phyloP scores from a whole-genome alignment of 306 rosid species.

The Luffa aegyptiaca region DNA sequence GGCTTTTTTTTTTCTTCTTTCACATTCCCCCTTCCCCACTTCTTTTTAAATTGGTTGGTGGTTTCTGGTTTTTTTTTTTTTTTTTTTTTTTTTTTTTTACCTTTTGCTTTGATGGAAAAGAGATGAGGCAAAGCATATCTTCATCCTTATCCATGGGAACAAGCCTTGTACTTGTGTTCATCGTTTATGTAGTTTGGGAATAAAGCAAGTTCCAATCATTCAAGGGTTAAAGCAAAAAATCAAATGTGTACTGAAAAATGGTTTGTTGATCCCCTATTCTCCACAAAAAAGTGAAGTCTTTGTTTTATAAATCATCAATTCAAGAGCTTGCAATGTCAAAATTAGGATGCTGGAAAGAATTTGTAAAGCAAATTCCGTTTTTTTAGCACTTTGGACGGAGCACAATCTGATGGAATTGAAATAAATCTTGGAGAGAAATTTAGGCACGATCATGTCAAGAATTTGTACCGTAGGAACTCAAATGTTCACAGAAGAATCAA shows the following conservation, averaged over 20 bases:
- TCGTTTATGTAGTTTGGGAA: constrained; percentile 10
- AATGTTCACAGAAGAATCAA: too few relatives aligned
- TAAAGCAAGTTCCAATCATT: constrained; percentile 15
- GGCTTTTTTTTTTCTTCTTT: constrained; percentile 3
- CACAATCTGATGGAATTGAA: too few relatives aligned
- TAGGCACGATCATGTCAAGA: too few relatives aligned
- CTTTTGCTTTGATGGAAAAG: constrained; percentile 22
- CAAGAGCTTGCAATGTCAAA: background rate
- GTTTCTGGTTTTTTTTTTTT: background rate
- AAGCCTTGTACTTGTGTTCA: constrained; percentile 13
- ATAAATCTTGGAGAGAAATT: too few relatives aligned
- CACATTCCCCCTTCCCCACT: background rate
- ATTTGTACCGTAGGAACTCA: too few relatives aligned
- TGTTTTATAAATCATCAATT: background rate
- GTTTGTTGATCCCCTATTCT: background rate
- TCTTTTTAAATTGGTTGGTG: constrained; percentile 3
- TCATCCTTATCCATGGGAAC: constrained; percentile 39
- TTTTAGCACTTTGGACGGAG: too few relatives aligned
- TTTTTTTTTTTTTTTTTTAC: background rate
- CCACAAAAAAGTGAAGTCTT: background rate
- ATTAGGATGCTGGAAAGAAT: background rate
- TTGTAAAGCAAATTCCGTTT: background rate
- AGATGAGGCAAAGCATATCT: constrained; percentile 31
- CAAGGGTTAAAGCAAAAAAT: background rate
- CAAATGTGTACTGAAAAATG: background rate